phyloP scores from a whole-genome alignment of 164 flowering plant species.

The Tinospora cordifolia region DNA sequence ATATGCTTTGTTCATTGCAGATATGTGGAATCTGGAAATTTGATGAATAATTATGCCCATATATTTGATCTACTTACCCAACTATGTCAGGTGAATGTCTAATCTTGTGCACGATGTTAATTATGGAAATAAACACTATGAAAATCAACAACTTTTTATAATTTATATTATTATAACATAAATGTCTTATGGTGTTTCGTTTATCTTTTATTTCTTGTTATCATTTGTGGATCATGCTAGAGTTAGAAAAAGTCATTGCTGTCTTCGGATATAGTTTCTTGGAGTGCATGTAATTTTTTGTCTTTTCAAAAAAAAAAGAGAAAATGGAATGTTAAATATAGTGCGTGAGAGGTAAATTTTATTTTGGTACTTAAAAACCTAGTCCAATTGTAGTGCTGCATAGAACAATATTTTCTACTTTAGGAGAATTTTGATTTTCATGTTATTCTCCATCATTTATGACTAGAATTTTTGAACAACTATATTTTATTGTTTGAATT shows the following conservation, averaged over 20 bases:
- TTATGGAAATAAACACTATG: neutral
- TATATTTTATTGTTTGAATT: too few species aligned
- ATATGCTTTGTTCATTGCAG: constrained; percentile 38
- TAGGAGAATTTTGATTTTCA: too few species aligned
- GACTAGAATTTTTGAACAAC: too few species aligned
- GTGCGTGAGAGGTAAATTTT: too few species aligned
- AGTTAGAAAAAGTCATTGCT: neutral
- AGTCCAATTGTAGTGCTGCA: too few species aligned
- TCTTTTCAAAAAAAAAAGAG: neutral
- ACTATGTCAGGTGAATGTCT: constrained; percentile 64
- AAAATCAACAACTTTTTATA: neutral
- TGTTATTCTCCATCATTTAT: too few species aligned
- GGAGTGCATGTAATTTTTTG: neutral
- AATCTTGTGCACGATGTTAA: neutral
- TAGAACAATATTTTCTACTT: too few species aligned
- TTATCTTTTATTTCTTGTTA: neutral
- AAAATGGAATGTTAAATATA: neutral
- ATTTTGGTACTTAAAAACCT: too few species aligned
- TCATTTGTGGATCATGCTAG: constrained; percentile 1
- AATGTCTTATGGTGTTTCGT: neutral
- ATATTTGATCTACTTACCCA: constrained; percentile 90
- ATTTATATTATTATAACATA: neutral
- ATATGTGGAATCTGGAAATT: constrained; percentile 57
- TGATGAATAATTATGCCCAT: constrained; percentile 90
- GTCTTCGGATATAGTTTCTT: neutral